Evolutionary conservation across 441 rosid genomes (phyloP).

Genomic region (Euphorbia corollata): DNA sequence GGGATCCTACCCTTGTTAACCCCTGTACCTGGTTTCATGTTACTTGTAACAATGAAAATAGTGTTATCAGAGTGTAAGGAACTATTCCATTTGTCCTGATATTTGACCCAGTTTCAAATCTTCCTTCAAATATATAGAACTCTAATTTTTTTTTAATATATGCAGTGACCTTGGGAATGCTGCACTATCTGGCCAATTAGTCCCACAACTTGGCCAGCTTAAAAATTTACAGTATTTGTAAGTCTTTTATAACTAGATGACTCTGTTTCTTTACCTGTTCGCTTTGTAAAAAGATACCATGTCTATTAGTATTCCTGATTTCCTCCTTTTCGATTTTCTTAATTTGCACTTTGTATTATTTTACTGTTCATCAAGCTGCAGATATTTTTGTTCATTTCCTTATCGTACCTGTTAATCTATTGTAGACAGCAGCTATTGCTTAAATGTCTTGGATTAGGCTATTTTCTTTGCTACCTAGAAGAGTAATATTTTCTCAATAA

Average conservation of each 20-base stretch:
- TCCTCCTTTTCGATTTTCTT: slow-evolving; percentile 1
- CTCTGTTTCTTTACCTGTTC: neutral
- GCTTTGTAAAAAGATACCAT: neutral
- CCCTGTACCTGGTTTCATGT: slow-evolving; percentile 99
- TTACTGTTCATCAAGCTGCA: neutral
- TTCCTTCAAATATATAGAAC: neutral
- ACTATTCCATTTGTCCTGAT: slow-evolving; percentile 1
- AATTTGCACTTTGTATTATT: neutral
- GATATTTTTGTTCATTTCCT: neutral
- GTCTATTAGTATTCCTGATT: neutral
- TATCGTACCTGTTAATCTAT: neutral
- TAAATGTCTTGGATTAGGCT: slow-evolving; percentile 5
- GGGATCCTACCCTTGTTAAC: slow-evolving; percentile 77
- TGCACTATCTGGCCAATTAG: slow-evolving; percentile 81
- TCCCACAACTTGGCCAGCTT: slow-evolving; percentile 80
- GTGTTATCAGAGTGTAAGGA: slow-evolving; percentile 84
- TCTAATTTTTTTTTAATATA: neutral
- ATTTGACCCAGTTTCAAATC: neutral
- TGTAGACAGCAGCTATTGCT: neutral
- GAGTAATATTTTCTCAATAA: too few species aligned
- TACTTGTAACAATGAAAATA: slow-evolving; percentile 89
- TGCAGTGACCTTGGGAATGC: slow-evolving; percentile 93
- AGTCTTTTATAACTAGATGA: slow-evolving; percentile 22
- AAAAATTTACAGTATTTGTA: slow-evolving; percentile 91
- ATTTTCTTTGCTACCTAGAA: neutral